Percentiles rank a stretch among this genome's conserved stretches.
Conservation (phyloP, 805 yeast genomes). For the Debaryomyces tyrocola region DNA sequence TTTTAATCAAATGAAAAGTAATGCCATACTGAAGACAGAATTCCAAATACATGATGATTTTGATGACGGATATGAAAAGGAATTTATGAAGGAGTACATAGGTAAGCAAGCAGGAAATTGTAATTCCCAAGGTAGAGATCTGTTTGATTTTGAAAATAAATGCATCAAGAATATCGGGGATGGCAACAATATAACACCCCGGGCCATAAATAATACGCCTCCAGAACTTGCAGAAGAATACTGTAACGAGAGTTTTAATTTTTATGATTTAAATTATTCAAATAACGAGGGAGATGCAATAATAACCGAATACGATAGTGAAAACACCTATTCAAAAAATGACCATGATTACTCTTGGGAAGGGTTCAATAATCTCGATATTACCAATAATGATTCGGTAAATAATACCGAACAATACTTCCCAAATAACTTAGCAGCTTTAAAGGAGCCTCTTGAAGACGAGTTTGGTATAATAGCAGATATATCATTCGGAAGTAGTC, state of each 20-base stretch:
- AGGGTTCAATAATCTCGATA: not conserved
- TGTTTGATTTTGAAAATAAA: not conserved
- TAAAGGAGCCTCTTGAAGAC: slow-evolving; percentile 6
- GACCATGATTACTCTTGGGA: slow-evolving; percentile 7
- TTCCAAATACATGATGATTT: slow-evolving; percentile 13
- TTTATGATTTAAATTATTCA: slow-evolving; percentile 4
- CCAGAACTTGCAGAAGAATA: slow-evolving; percentile 5
- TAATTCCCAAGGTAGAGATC: not conserved
- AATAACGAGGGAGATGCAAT: slow-evolving; percentile 4
- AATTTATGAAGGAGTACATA: slow-evolving; percentile 6
- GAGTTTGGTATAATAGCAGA: slow-evolving; percentile 7
- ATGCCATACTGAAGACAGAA: not conserved
- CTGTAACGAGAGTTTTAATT: slow-evolving; percentile 5
- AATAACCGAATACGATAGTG: slow-evolving; percentile 4
- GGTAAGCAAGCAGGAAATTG: not conserved
- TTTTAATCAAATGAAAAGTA: not conserved
- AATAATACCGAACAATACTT: slow-evolving; percentile 1
- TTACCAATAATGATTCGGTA: not conserved
- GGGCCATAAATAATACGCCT: slow-evolving; percentile 2
- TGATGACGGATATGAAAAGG: slow-evolving; percentile 21
- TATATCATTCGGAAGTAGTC: slow-evolving; percentile 9
- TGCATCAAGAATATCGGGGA: not conserved
- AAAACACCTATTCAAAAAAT: not conserved
- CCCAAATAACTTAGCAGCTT: slow-evolving; percentile 2
- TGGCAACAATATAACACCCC: too few species aligned